Percentiles rank a stretch among this genome's conserved stretches.
Conservation (phyloP, 2,329 filamentous ascomycete genomes). For the Leptographium wingfieldii region DNA sequence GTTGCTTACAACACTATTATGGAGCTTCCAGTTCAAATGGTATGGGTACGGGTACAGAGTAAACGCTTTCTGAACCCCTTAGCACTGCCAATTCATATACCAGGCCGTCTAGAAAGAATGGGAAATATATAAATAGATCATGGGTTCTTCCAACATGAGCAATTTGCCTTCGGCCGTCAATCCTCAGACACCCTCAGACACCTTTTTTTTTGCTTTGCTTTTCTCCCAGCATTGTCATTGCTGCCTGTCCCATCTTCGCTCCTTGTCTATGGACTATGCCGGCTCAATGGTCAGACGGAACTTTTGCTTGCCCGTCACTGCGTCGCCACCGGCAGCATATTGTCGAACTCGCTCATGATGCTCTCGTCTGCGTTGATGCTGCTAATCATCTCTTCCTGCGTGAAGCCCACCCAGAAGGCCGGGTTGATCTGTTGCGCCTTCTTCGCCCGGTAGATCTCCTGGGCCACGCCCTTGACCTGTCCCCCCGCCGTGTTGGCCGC, state of each 20-base stretch:
- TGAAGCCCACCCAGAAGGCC: constrained; percentile 41
- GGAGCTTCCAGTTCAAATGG: not conserved
- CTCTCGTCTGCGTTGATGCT: constrained; percentile 44
- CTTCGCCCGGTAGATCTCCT: constrained; percentile 54
- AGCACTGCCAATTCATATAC: not conserved
- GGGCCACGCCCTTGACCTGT: constrained; percentile 68
- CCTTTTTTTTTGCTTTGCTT: too few relatives aligned
- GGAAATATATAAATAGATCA: not conserved
- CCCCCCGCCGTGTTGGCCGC: constrained; percentile 56
- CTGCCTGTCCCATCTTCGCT: too few relatives aligned
- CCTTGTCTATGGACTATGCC: too few relatives aligned
- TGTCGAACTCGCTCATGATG: constrained; percentile 46
- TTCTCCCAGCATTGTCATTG: too few relatives aligned
- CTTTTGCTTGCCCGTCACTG: constrained; percentile 3
- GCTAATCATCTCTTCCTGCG: constrained; percentile 40
- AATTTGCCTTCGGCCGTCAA: not conserved
- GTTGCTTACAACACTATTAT: not conserved
- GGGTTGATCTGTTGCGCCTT: constrained; percentile 41
- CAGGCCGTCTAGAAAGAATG: not conserved
- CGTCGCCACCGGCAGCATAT: constrained; percentile 17
- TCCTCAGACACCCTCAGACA: too few relatives aligned
- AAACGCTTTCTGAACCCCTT: too few relatives aligned
- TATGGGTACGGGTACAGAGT: not conserved
- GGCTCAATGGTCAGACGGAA: too few relatives aligned
- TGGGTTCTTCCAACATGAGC: not conserved